Evolutionary conservation across 768 basidiomycete species (phyloP).

Genomic region (Boletus coccyginus): DNA sequence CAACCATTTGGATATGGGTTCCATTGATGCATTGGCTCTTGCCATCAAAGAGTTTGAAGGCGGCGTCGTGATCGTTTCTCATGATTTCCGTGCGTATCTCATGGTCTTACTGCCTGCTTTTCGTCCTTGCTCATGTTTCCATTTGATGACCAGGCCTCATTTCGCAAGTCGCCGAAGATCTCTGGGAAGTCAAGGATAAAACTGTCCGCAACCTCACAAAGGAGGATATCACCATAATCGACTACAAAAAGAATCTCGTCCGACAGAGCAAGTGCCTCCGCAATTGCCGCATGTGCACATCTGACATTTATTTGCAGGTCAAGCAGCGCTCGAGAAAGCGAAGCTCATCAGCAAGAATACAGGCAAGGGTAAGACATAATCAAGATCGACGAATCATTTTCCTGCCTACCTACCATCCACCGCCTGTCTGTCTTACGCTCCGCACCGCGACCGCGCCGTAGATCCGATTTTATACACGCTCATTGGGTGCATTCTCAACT

Average conservation of each 20-base stretch:
- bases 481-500: constrained; percentile 5
- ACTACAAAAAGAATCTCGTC: constrained; percentile 88
- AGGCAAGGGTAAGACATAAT: constrained; percentile 63
- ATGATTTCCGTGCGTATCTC: constrained; percentile 87
- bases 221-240: constrained; percentile 84
- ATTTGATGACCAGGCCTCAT: constrained; percentile 65
- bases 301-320: constrained; percentile 46
- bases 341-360: constrained; percentile 88
- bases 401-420: neutral
- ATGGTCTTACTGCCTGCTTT: neutral
- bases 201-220: constrained; percentile 92
- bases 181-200: constrained; percentile 97
- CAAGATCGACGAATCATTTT: neutral
- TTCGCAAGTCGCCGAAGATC: constrained; percentile 95
- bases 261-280: constrained; percentile 59
- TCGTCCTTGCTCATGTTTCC: constrained; percentile 10
- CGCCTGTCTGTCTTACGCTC: constrained; percentile 6
- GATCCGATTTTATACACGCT: constrained; percentile 15
- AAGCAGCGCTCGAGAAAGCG: constrained; percentile 87
- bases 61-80: constrained; percentile 98
- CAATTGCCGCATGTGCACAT: neutral
- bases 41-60: constrained; percentile 98
- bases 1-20: constrained; percentile 97
- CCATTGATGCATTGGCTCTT: constrained; percentile 91
- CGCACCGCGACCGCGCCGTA: constrained; percentile 6